Percentiles rank a stretch among this genome's conserved stretches.
Conservation (phyloP, 1,139 yeast genomes). For the Saccharomycopsis phalli region DNA sequence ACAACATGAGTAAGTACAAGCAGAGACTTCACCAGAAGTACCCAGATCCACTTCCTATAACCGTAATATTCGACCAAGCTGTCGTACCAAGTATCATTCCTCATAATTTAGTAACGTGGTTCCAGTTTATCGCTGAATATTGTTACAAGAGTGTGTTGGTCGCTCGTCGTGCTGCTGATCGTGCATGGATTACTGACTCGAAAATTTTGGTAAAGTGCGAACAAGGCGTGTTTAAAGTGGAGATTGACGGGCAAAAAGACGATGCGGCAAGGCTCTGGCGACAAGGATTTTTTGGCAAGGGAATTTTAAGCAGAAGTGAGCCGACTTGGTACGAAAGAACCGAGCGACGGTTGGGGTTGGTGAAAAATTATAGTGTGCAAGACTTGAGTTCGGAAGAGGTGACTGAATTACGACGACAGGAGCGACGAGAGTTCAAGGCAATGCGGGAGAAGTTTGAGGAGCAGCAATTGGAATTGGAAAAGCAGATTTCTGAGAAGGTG, state of each 20-base stretch:
- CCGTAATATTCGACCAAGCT: slow-evolving; percentile 34
- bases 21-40: slow-evolving; percentile 24
- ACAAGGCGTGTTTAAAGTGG: slow-evolving; percentile 23
- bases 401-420: slow-evolving; percentile 63
- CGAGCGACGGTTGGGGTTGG: slow-evolving; percentile 39
- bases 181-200: slow-evolving; percentile 21
- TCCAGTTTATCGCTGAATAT: slow-evolving; percentile 29
- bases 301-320: slow-evolving; percentile 78
- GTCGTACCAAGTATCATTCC: background rate
- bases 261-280: slow-evolving; percentile 65
- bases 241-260: slow-evolving; percentile 33
- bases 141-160: too few relatives aligned
- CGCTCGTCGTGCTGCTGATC: slow-evolving; percentile 21
- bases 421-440: slow-evolving; percentile 62
- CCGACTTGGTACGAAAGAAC: slow-evolving; percentile 81
- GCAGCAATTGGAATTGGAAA: slow-evolving; percentile 28
- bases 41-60: slow-evolving; percentile 32
- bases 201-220: slow-evolving; percentile 26
- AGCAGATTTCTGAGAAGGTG: slow-evolving; percentile 26
- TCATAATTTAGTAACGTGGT: slow-evolving; percentile 46
- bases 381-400: slow-evolving; percentile 58
- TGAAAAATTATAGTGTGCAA: slow-evolving; percentile 22
- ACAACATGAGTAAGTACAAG: slow-evolving; percentile 22
- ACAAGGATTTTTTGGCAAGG: slow-evolving; percentile 92
- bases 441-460: slow-evolving; percentile 34